Evolutionary conservation across 2,329 filamentous ascomycete genomes (phyloP), one percentile per base, ranked within the genome.

Genomic region (Pseudogymnoascus sp.): DNA sequence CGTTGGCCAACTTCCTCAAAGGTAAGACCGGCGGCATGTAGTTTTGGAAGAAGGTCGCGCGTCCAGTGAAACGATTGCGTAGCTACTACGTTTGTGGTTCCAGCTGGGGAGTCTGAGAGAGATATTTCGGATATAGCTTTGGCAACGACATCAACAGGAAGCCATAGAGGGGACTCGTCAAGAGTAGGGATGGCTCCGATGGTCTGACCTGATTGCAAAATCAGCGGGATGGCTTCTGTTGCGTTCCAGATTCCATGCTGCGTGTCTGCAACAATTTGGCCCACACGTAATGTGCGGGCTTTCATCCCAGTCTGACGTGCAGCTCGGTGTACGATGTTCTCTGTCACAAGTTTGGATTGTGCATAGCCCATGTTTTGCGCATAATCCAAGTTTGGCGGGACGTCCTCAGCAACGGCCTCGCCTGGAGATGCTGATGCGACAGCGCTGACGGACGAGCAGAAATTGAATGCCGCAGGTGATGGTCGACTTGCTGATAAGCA

Each of bases 321-420:
- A 11, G 75, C 77, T 39, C 47, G 57, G 30, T 68, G 64, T 12
- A 77, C 67, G 1, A 81, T 75, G 16, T 78, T 73, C 64, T 81
- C 79, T 0, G 77, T 72, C 0, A 81, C 77, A 43, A 74, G 73
- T 66, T 81, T 81, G 0, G 76, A 78, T n/a, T 73, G 71, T 0
- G 77, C 78, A 54, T 82, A 82, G 1, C 80, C 80, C 70, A 79
- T 81, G 14, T 71, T 72, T 63, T 79, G 78, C 0, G 78, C 78
- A 64, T 68, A 54, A 6, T 34, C 25, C 8, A 69, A 58, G 47
- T 62, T 47, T 1, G 54, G n/a, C 9, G 67, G 62, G 1, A 71
- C 67, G 0, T 68, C 67, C 65, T 80, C 78, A 3, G 65, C 60
- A 2, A 78, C 68, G 1, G 35, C 62, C 2, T 69, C 70, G 1